Conservation (phyloP, 2,329 filamentous ascomycete species). For the Xylaria sp. region DNA sequence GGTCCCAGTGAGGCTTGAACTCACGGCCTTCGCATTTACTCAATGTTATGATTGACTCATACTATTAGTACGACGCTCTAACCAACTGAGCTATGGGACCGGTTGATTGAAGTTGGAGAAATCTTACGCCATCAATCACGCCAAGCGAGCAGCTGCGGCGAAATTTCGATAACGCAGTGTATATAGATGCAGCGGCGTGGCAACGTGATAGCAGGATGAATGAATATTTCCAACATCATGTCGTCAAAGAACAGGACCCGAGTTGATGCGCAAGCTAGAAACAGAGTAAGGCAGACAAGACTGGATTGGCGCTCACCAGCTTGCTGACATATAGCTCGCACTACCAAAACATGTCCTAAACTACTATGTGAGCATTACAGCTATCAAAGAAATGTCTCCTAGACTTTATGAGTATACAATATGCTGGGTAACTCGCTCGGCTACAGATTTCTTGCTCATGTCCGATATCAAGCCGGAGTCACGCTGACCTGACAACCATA, state of each 20-base stretch:
- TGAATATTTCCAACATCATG: too few relatives aligned
- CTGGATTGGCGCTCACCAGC: too few relatives aligned
- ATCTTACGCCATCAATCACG: background rate
- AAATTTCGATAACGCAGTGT: too few relatives aligned
- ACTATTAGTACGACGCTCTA: too few relatives aligned
- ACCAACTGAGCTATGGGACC: too few relatives aligned
- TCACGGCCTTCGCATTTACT: background rate
- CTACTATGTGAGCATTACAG: too few relatives aligned
- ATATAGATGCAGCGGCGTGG: too few relatives aligned
- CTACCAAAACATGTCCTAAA: too few relatives aligned
- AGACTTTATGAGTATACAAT: background rate
- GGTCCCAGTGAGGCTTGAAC: conserved; percentile 3
- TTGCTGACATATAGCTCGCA: background rate
- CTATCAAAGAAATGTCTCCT: background rate
- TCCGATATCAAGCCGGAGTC: conserved; percentile 35
- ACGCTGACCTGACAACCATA: conserved; percentile 48
- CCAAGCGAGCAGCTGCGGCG: background rate
- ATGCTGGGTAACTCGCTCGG: background rate
- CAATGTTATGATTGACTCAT: too few relatives aligned
- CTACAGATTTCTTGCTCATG: background rate
- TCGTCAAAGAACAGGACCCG: too few relatives aligned
- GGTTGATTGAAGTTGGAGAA: too few relatives aligned
- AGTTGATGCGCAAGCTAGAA: background rate
- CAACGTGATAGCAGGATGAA: too few relatives aligned
- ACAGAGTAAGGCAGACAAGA: background rate